phyloP scores from a whole-genome alignment of 2,329 filamentous ascomycete species.

The Coniochaeta prunicola region DNA sequence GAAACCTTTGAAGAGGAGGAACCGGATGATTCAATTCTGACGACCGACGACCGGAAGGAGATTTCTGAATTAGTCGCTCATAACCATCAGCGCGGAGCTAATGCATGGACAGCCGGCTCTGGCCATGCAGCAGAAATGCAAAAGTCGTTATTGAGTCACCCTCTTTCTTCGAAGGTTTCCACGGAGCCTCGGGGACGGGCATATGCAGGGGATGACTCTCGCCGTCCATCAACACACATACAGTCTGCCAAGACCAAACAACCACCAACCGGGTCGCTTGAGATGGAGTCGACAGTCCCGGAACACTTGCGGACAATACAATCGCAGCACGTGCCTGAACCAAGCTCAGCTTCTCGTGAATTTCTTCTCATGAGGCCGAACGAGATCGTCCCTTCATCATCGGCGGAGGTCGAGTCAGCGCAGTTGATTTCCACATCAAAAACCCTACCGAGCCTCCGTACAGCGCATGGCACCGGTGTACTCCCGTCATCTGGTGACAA shows the following conservation, averaged over 20 bases:
- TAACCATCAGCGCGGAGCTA: slow-evolving; percentile 8
- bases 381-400: background rate
- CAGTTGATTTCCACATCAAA: background rate
- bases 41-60: slow-evolving; percentile 51
- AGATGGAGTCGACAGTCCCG: background rate
- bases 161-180: background rate
- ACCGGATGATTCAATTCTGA: slow-evolving; percentile 44
- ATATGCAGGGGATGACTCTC: background rate
- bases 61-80: slow-evolving; percentile 33
- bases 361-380: background rate
- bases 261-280: background rate
- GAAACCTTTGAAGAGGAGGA: slow-evolving; percentile 70
- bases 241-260: background rate
- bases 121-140: background rate
- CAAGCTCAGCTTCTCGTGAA: background rate
- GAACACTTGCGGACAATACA: background rate
- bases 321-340: background rate
- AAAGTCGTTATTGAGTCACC: background rate
- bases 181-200: background rate
- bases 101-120: background rate
- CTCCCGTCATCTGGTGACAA: background rate
- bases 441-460: background rate
- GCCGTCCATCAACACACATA: background rate
- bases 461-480: background rate
- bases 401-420: background rate